Percentiles rank a stretch among this genome's conserved stretches.
Conservation (phyloP, 768 basidiomycete genomes). For the Rhizopogon salebrosus region DNA sequence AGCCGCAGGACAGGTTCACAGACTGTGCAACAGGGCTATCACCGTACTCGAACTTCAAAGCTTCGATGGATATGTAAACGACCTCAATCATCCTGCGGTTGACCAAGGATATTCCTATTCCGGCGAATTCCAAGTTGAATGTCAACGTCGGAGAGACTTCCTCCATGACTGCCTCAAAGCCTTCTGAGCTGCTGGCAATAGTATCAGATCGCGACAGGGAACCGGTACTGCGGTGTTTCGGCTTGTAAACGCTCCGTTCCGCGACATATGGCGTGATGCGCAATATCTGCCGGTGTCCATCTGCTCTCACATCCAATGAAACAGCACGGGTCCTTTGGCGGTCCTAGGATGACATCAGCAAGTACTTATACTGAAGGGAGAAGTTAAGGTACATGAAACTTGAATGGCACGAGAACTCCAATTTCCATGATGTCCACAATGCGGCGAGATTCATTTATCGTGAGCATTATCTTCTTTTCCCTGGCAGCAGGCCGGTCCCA, state of each 20-base stretch:
- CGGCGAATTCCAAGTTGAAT: conserved; percentile 74
- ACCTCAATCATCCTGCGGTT: conserved; percentile 87
- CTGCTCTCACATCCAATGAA: conserved; percentile 90
- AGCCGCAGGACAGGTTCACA: conserved; percentile 76
- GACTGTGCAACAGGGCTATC: conserved; percentile 77
- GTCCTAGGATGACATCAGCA: conserved; percentile 31
- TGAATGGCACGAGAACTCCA: conserved; percentile 86
- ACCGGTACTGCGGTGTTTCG: conserved; percentile 44
- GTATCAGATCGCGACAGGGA: conserved; percentile 62
- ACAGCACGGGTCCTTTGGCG: conserved; percentile 58
- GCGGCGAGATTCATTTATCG: conserved; percentile 55
- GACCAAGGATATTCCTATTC: conserved; percentile 88
- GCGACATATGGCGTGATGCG: conserved; percentile 84
- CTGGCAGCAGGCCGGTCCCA: conserved; percentile 90
- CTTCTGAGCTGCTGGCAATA: conserved; percentile 61
- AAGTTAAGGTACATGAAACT: conserved; percentile 55
- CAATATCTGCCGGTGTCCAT: conserved; percentile 78
- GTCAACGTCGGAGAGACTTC: conserved; percentile 63
- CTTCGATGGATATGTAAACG: conserved; percentile 76
- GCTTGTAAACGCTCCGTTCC: conserved; percentile 85
- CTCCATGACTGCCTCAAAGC: conserved; percentile 81
- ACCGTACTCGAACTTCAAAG: conserved; percentile 79
- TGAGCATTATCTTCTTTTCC: conserved; percentile 73
- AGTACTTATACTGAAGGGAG: not conserved
- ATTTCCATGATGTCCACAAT: conserved; percentile 93